Conservation (phyloP, 179 eudicot species). For the Nepenthes alata region DNA sequence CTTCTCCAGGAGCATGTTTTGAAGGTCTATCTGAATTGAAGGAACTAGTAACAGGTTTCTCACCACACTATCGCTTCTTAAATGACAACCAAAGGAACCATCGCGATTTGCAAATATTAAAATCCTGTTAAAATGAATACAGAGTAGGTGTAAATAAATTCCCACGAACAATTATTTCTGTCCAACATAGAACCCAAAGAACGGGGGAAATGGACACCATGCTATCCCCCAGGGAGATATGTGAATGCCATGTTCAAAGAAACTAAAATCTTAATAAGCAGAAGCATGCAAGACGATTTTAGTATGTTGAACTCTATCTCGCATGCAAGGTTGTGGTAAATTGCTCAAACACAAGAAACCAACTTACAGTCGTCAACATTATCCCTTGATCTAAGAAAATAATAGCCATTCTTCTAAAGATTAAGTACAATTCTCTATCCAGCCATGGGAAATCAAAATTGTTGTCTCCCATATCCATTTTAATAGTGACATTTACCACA, state of each 20-base stretch:
- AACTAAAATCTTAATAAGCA: no score
- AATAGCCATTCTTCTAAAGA: no score
- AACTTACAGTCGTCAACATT: no score
- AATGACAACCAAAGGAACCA: constrained; percentile 9
- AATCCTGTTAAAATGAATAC: constrained; percentile 23
- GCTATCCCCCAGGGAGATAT: no score
- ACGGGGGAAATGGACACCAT: background rate
- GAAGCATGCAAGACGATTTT: background rate
- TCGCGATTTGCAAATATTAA: constrained; percentile 26
- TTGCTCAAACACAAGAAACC: no score
- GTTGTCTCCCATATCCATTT: no score
- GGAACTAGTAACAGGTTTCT: constrained; percentile 39
- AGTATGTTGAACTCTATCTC: background rate
- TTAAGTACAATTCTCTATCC: no score
- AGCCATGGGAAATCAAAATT: no score
- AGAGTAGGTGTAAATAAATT: background rate
- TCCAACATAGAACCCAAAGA: background rate
- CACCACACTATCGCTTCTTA: constrained; percentile 32
- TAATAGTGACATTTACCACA: no score
- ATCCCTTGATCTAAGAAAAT: no score
- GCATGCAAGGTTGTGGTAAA: background rate
- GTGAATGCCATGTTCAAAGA: no score
- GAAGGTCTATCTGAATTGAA: constrained; percentile 34
- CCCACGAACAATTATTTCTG: background rate
- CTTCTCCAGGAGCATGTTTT: constrained; percentile 40